Evolutionary conservation across 441 rosid species (phyloP).

Genomic region (Monsonia emarginata): DNA sequence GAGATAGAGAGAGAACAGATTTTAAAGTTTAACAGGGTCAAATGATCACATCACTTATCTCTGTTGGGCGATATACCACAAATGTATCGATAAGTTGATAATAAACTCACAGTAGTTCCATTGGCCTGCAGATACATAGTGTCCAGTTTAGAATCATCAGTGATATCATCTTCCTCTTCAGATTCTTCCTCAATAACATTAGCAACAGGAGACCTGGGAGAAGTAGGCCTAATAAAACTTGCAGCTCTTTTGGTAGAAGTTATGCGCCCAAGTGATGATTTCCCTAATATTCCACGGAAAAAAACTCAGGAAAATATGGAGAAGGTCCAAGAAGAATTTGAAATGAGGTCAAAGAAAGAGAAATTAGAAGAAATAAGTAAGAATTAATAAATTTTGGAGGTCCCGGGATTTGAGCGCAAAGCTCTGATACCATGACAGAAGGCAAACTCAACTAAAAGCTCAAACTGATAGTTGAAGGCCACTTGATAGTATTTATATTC

Average conservation of each 20-base stretch:
- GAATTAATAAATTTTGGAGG: no score
- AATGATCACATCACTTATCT: not conserved
- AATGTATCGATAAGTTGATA: constrained; percentile 18
- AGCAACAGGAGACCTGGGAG: constrained; percentile 90
- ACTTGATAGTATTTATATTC: no score
- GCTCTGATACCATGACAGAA: no score
- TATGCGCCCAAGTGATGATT: constrained; percentile 45
- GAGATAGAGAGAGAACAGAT: not conserved
- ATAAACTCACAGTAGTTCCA: constrained; percentile 65
- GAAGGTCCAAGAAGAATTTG: no score
- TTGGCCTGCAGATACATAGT: constrained; percentile 49
- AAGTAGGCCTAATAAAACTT: constrained; percentile 57
- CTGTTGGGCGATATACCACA: constrained; percentile 15
- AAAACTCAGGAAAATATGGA: no score
- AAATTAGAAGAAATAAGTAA: not conserved
- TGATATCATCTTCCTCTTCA: constrained; percentile 77
- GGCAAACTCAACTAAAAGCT: no score
- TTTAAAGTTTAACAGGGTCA: not conserved
- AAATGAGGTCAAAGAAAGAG: not conserved
- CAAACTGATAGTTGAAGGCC: no score
- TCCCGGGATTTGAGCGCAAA: no score
- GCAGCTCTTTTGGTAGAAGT: constrained; percentile 50
- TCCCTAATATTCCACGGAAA: constrained; percentile 39
- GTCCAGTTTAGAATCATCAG: constrained; percentile 57
- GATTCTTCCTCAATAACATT: constrained; percentile 93